Conservation (phyloP, 352 stramenopile species). For the Thraustochytrium striatum region DNA sequence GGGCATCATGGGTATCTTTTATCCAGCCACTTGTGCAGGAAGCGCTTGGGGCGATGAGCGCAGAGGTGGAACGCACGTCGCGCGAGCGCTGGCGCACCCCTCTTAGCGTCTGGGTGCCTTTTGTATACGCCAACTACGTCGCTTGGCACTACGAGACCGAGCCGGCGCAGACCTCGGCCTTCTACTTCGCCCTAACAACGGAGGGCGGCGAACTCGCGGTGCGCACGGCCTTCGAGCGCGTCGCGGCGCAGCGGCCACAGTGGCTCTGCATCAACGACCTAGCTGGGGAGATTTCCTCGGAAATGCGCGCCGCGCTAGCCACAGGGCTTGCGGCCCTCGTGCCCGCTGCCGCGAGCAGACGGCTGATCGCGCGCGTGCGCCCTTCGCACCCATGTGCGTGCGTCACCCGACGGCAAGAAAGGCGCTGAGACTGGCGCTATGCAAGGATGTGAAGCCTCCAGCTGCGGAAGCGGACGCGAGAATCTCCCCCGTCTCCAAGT, state of each 20-base stretch:
- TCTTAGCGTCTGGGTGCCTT: slow-evolving; percentile 10
- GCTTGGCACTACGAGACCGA: not conserved
- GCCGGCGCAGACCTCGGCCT: not conserved
- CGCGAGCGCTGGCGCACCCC: slow-evolving; percentile 26
- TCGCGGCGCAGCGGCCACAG: not conserved
- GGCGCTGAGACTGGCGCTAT: too few species aligned
- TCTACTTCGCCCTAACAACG: slow-evolving; percentile 10
- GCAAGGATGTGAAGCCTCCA: too few species aligned
- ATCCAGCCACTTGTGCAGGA: not conserved
- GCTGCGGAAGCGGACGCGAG: too few species aligned
- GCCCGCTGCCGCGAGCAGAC: too few species aligned
- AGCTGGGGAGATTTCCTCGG: too few species aligned
- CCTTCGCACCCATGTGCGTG: too few species aligned
- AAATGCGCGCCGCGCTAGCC: too few species aligned
- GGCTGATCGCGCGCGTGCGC: too few species aligned
- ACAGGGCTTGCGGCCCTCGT: too few species aligned
- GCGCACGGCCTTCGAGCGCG: not conserved
- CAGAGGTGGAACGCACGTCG: slow-evolving; percentile 17
- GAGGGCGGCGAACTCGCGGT: not conserved
- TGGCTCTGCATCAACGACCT: slow-evolving; percentile 45
- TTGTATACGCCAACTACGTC: slow-evolving; percentile 40
- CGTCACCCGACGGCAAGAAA: too few species aligned
- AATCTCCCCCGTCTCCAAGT: too few species aligned
- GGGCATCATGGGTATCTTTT: slow-evolving; percentile 30
- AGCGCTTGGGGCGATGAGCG: not conserved